These are phyloP conservation scores for Scheffersomyces segobiensis DNA, from an alignment of 1,139 yeast genomes.

Conservation along the genomic window DNA sequence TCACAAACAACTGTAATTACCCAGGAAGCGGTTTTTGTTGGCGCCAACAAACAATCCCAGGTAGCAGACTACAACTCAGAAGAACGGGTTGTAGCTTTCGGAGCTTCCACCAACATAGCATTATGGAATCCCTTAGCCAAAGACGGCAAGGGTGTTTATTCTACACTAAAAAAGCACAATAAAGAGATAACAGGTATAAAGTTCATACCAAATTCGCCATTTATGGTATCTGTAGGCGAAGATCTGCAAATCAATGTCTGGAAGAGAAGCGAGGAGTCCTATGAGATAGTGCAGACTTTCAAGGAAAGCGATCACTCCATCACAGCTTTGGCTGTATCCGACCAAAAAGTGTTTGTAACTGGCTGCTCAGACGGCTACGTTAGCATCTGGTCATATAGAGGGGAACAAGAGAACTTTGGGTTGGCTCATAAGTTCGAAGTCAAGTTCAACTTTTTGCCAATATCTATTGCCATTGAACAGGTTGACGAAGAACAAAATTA, in stretches of 20 bases:
- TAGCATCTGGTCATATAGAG: conserved; percentile 46
- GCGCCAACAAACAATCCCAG: conserved; percentile 76
- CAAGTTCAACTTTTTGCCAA: conserved; percentile 60
- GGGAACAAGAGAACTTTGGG: conserved; percentile 17
- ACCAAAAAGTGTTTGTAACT: conserved; percentile 44
- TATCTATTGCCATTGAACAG: conserved; percentile 56
- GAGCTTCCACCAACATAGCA: conserved; percentile 74
- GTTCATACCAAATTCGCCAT: conserved; percentile 50
- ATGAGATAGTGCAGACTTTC: conserved; percentile 35
- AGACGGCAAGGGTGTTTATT: conserved; percentile 45
- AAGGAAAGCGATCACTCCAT: conserved; percentile 47
- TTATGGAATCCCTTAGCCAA: conserved; percentile 63
- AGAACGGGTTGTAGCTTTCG: conserved; percentile 61
- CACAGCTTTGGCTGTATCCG: conserved; percentile 45
- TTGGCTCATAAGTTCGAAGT: conserved; percentile 38
- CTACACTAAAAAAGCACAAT: conserved; percentile 60
- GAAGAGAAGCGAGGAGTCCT: conserved; percentile 30
- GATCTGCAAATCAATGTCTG: conserved; percentile 66
- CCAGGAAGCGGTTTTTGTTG: conserved; percentile 67
- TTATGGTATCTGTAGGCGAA: conserved; percentile 63
- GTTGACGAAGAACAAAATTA: conserved; percentile 36
- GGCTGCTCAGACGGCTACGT: conserved; percentile 70
- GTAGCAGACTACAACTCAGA: conserved; percentile 56
- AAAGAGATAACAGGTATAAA: conserved; percentile 59
- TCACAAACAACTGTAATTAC: neutral